Percentiles rank a stretch among this genome's conserved stretches.
Conservation (phyloP, 116 monocot species). For the Papilionanthe hybrid region DNA sequence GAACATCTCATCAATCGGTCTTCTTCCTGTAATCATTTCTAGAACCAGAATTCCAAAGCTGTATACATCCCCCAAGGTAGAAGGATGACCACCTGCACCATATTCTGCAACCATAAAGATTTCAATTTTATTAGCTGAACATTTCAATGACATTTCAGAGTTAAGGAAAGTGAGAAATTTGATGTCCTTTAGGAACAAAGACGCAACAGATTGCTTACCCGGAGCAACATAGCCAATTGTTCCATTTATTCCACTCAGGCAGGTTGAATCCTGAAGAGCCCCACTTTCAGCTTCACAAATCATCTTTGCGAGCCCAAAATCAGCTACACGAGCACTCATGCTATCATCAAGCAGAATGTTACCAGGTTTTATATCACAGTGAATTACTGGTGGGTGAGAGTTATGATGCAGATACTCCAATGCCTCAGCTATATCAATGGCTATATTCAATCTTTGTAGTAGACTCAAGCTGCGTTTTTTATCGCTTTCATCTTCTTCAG, state of each 20-base stretch:
- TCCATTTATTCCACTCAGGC: constrained; percentile 7
- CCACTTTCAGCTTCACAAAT: not conserved
- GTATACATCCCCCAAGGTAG: constrained; percentile 28
- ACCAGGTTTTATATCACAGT: constrained; percentile 16
- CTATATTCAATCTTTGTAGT: constrained; percentile 1
- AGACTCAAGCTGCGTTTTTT: not conserved
- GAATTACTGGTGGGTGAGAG: not conserved
- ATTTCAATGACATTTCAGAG: not conserved
- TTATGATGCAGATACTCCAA: constrained; percentile 22
- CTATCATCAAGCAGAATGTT: constrained; percentile 5
- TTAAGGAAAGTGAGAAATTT: not conserved
- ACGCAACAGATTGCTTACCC: not conserved
- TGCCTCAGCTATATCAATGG: constrained; percentile 15
- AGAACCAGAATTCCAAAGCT: constrained; percentile 36
- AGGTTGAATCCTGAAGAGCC: not conserved
- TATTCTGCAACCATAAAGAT: constrained; percentile 18
- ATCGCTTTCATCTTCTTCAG: not conserved
- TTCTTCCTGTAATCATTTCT: constrained; percentile 32
- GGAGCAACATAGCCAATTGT: constrained; percentile 21
- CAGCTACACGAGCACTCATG: constrained; percentile 11
- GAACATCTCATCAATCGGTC: constrained; percentile 21
- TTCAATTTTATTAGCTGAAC: not conserved
- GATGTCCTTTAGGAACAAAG: not conserved
- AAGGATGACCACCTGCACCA: constrained; percentile 11
- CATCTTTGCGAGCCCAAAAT: constrained; percentile 17